Base-by-base conservation (phyloP, 2,329 filamentous ascomycete genomes). In the Scedosporium boydii region DNA sequence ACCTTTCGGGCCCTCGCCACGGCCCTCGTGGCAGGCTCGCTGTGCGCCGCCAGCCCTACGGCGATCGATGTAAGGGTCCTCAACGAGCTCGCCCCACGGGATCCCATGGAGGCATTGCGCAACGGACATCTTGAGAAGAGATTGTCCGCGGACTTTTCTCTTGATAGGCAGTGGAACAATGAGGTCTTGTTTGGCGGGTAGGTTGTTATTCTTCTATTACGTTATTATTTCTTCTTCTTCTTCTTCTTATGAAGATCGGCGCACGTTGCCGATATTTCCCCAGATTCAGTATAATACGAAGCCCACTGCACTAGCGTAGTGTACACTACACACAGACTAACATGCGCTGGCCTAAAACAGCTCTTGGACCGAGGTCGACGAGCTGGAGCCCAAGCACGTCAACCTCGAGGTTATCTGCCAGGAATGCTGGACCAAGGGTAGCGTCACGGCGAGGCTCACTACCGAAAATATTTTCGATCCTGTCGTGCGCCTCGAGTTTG, bases 361-460 rank as follows among this genome's bases (percentile, higher is more conserved):
- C 27, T 58, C 55, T 5, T 58, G 55, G 55, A 41, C 34, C 55
- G 55, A 58, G 16, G 55, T 58, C 16, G 55, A 41, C 23, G 55
- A 58, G 27, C 6, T 38, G 5, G 26, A 58, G 2, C 34, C 55
- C 6, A 58, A 58, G 55, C 27, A 46, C 6, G 66, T 69, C 9
- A 63, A 62, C 16, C 66, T 77, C 5, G 64, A 65, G 1, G 67
- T 81, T 56, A 69, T 72, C 38, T 83, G 81, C 69, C 72, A 74
- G 10, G 77, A 76, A 10, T 82, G 81, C 68, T 82, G 80, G 68
- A 73, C 81, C 53, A 76, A 78, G 66, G 82, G 82, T 66, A 70
- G 70, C n/a, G 76, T 80, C 48, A 73, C 72, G 14, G 77, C 79
- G 12, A 72, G 75, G 62, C 69, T 83, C 23, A 76, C 73, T 0